Evolutionary conservation across 1,139 yeast species (phyloP), one percentile per base, ranked within the genome.

Genomic region (Saccharomyces hybrid): DNA sequence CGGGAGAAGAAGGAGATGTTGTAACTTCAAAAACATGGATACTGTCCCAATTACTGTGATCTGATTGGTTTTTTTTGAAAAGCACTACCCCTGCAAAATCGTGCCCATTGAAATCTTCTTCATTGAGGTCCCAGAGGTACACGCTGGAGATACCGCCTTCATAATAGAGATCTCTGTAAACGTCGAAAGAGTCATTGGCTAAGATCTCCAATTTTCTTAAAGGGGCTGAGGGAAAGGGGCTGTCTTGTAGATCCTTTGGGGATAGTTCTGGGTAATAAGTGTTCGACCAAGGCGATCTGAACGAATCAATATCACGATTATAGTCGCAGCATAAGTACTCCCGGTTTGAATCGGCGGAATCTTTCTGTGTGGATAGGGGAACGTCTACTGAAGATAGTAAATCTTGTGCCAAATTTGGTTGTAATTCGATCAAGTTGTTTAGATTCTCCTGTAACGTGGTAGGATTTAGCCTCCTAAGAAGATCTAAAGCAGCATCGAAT

Each of bases 221-320:
- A 34, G 74, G 73, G 2, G 73, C 73, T 11, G 88, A 79, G 6
- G 98, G 97, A 61, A 76, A 82, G 5, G 95, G 93, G 1, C 87
- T 84, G 31, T 83, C 82, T 47, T 73, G 75, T 47, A 76, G 78
- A 42, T 81, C 90, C 38, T 80, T 85, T 13, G 75, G 72, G n/a
- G 73, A 66, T 23, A 81, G 68, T 7, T 64, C 63, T 0, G 96
- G 96, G 59, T 79, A 83, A 71, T 88, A 93, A 59, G 79, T 77
- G 67, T 89, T 89, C 31, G 90, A 79, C 91, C 95, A 91, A 2
- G 99, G 99, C 0, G 96, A 88, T 62, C 98, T 79, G 72, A 80
- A 88, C 32, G 93, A 84, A 70, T 93, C 98, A 5, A 96, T 93
- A 65, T 93, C 99, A 60, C 99, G 78, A 71, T 93, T 93, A 70